phyloP scores from a whole-genome alignment of 2,329 filamentous ascomycete genomes.

The Bipolaris gigantea region DNA sequence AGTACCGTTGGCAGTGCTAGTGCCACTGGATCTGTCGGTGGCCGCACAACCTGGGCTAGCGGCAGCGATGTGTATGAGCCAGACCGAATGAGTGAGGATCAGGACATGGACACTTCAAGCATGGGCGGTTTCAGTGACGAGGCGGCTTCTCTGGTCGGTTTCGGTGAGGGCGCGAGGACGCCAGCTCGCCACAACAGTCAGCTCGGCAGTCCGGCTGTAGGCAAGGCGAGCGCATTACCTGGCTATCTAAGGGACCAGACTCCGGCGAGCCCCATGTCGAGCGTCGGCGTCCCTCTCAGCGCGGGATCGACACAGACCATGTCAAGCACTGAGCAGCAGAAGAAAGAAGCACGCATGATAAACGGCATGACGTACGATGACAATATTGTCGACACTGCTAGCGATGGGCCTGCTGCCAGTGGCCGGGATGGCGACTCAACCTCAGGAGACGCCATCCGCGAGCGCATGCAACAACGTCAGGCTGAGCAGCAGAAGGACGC shows the following conservation, averaged over 20 bases:
- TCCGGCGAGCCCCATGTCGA: slow-evolving; percentile 37
- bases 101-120: slow-evolving; percentile 62
- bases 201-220: slow-evolving; percentile 77
- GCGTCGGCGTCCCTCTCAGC: slow-evolving; percentile 17
- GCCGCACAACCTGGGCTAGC: slow-evolving; percentile 68
- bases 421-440: slow-evolving; percentile 52
- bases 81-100: slow-evolving; percentile 71
- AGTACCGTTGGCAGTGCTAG: slow-evolving; percentile 91
- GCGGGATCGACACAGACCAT: slow-evolving; percentile 34
- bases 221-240: slow-evolving; percentile 43
- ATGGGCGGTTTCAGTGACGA: slow-evolving; percentile 85
- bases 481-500: slow-evolving; percentile 24
- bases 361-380: slow-evolving; percentile 53
- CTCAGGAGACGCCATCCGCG: slow-evolving; percentile 66
- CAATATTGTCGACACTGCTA: slow-evolving; percentile 46
- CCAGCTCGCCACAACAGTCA: slow-evolving; percentile 61
- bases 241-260: slow-evolving; percentile 39
- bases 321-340: slow-evolving; percentile 40
- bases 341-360: slow-evolving; percentile 48
- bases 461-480: slow-evolving; percentile 46
- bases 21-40: slow-evolving; percentile 77
- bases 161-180: slow-evolving; percentile 81
- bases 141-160: slow-evolving; percentile 81
- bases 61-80: slow-evolving; percentile 63
- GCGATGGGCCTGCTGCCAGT: slow-evolving; percentile 36